Evolutionary conservation across 306 rosid genomes (phyloP).

Genomic region (Prunus mongolica): DNA sequence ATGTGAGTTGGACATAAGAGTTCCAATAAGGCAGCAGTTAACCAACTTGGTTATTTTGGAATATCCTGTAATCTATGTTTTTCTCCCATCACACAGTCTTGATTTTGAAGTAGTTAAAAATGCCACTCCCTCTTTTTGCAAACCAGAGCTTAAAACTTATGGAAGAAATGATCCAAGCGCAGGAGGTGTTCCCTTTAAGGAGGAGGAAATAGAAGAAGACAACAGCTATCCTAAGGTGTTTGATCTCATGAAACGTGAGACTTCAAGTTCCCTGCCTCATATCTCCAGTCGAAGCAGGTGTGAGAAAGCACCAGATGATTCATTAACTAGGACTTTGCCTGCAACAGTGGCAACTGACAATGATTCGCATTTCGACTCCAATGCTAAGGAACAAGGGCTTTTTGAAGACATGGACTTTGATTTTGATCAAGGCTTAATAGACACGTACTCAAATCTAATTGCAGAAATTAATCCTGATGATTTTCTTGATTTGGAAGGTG

Average conservation of each 20-base stretch:
- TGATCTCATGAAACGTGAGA: slow-evolving; percentile 50
- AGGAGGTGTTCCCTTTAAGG: slow-evolving; percentile 53
- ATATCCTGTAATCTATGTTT: slow-evolving; percentile 74
- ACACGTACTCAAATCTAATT: slow-evolving; percentile 48
- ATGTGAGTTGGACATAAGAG: slow-evolving; percentile 56
- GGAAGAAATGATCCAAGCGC: slow-evolving; percentile 29
- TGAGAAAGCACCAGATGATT: slow-evolving; percentile 20
- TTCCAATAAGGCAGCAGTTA: slow-evolving; percentile 72
- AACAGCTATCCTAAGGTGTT: slow-evolving; percentile 39
- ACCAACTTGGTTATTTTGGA: slow-evolving; percentile 58
- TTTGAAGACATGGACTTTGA: slow-evolving; percentile 41
- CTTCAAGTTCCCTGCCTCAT: slow-evolving; percentile 32
- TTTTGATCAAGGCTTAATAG: slow-evolving; percentile 60
- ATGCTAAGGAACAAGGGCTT: slow-evolving; percentile 25
- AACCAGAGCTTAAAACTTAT: slow-evolving; percentile 32
- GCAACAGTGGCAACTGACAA: slow-evolving; percentile 31
- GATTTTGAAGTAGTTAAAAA: slow-evolving; percentile 58
- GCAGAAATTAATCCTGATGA: slow-evolving; percentile 58
- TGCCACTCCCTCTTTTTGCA: slow-evolving; percentile 24
- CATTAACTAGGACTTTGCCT: slow-evolving; percentile 31
- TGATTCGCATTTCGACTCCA: slow-evolving; percentile 20
- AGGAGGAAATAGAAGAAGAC: slow-evolving; percentile 74
- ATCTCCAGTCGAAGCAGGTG: slow-evolving; percentile 22
- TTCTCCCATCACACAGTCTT: slow-evolving; percentile 58
- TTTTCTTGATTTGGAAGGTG: slow-evolving; percentile 51